Evolutionary conservation across 2,329 filamentous ascomycete genomes (phyloP).

Genomic region (Phaeosphaeria sp.): DNA sequence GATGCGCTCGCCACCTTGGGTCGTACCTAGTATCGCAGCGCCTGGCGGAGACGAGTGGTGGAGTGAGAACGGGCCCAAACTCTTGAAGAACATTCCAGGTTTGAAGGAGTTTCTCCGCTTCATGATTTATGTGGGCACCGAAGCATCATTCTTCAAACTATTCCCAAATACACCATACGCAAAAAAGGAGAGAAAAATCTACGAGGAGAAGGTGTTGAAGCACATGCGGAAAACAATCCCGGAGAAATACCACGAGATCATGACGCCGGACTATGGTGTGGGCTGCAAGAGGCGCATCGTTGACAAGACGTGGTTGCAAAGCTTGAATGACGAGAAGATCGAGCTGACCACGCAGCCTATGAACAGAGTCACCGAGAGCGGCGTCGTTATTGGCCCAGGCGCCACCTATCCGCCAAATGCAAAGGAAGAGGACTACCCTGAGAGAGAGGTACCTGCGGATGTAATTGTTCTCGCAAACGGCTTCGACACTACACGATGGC

Average conservation of each 20-base stretch:
- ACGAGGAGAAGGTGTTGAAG: slow-evolving; percentile 53
- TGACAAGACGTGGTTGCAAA: slow-evolving; percentile 62
- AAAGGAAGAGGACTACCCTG: slow-evolving; percentile 40
- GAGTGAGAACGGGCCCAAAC: slow-evolving; percentile 54
- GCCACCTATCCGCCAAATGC: slow-evolving; percentile 52
- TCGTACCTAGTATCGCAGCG: slow-evolving; percentile 51
- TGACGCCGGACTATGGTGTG: slow-evolving; percentile 67
- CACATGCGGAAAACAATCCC: slow-evolving; percentile 61
- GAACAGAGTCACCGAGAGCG: slow-evolving; percentile 55
- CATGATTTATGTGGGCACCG: slow-evolving; percentile 51
- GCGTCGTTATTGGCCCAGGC: slow-evolving; percentile 60
- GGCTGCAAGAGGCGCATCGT: slow-evolving; percentile 71
- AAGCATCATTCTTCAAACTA: slow-evolving; percentile 55
- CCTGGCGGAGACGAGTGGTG: slow-evolving; percentile 52
- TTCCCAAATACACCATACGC: slow-evolving; percentile 53
- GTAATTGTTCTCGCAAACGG: slow-evolving; percentile 68
- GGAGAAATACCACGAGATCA: slow-evolving; percentile 65
- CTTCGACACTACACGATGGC: slow-evolving; percentile 62
- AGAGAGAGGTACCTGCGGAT: slow-evolving; percentile 61
- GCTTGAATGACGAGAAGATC: slow-evolving; percentile 61
- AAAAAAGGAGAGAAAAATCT: slow-evolving; percentile 43
- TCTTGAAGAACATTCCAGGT: slow-evolving; percentile 60
- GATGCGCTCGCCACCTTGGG: slow-evolving; percentile 65
- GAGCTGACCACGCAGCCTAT: slow-evolving; percentile 61
- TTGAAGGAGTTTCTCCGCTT: slow-evolving; percentile 56